Base-by-base conservation (phyloP, 352 stramenopile species). In the Phytophthora lateralis region DNA sequence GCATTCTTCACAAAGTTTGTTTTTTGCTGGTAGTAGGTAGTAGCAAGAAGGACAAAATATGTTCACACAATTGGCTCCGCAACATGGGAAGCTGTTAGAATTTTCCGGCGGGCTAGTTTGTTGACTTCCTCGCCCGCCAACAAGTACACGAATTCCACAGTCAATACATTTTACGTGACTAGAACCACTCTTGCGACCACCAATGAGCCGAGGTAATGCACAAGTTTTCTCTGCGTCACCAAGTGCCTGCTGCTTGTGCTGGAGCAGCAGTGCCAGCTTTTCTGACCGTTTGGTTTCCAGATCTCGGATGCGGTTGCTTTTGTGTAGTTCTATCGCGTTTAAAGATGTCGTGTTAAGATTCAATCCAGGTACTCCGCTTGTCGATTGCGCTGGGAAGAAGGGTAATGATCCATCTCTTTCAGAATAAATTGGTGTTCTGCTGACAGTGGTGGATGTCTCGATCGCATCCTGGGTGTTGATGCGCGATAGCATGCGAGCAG, bases 1-100 rank as follows among this genome's bases (percentile, higher is more conserved):
- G 46, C 86, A 95, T 20, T 87, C 72, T 61, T 93, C 84, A 24
- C 86, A 95, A 0, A 91, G 50, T 27, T 85, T 88, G 27, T 73
- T 84, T 35, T 59, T 73, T 1, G 34, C 32, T 6, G 80, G 80
- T 1, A 95, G 58, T 20, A 67, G 49, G 1, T 29, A 50, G 26
- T 81, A 89, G 50, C 84, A 95, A 0, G 18, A 12, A 32, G 27
- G n/a, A 49, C 86, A 95, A 39, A 95, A 76, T 1, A 77, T 51
- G 45, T 79, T 88, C 12, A 77, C 73, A 30, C 85, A 95, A 10
- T 75, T 87, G 6, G 74, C 82, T 4, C 79, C 85, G 8, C 49
- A 70, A 29, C 85, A 94, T 3, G 60, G 35, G 24, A 55, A 60
- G 20, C 57, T 69, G 35, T 34, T 52, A 24, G 15, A 11, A 4